Evolutionary conservation across 345 rosid genomes (phyloP), one percentile per base, ranked within the genome.

Genomic region (Zanthoxylum bungeanum): DNA sequence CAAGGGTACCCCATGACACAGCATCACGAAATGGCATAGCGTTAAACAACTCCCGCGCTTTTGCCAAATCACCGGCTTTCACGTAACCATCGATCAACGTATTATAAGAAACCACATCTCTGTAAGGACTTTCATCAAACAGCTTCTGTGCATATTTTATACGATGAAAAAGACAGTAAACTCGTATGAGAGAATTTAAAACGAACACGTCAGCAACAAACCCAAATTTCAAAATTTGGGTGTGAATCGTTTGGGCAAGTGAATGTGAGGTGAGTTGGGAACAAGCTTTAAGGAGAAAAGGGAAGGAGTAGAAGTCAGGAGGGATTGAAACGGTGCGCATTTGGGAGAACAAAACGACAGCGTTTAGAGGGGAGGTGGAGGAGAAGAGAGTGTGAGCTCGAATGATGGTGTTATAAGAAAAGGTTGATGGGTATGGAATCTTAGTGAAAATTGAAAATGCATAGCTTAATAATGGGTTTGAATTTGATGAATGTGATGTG

Each of bases 1-100:
- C 76, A 28, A 91, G 79, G 21, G 87, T 88, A 70, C 86, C 89
- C 92, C 93, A 91, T 14, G 97, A 81, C 51, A 85, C 88, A 58
- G 88, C 59, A 76, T 91, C 92, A 65, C 86, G 83, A 36, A 60
- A 69, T 4, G 90, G 89, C 91, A 91, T 88, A 9, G 52, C 44
- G 40, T 88, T 84, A 51, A 91, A 89, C 62, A 91, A 21, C 60
- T 75, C 73, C 36, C 86, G 71, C 4, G 91, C 95, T 39, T 69
- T 70, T 24, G 28, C 81, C 21, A 85, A 30, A 57, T 87, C 88
- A 19, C 90, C 89, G 3, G 68, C 78, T 37, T 86, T 86, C 70
- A 84, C 85, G 27, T 81, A 77, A 64, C 93, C 87, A 11, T 88
- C 87, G 8, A 91, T 84, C 86, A 89, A 68, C 11, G 85, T 76